phyloP scores from a whole-genome alignment of 371 early-diverging fungal species.

The Mucor racemosus region DNA sequence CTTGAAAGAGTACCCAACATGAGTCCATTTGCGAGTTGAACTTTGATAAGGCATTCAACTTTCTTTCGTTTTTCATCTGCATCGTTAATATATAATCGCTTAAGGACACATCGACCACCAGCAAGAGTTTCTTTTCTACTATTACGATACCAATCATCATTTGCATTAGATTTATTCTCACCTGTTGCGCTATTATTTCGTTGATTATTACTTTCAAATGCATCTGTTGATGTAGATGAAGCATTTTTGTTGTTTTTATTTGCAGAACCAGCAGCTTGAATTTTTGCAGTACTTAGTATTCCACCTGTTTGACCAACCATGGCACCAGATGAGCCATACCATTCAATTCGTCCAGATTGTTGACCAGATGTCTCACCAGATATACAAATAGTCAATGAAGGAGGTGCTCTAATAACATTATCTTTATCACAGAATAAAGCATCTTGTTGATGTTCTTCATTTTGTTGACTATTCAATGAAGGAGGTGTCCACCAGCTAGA shows the following conservation, averaged over 20 bases:
- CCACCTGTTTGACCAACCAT: conserved; percentile 38
- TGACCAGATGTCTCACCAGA: conserved; percentile 44
- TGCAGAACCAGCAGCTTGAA: not conserved
- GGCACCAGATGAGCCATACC: conserved; percentile 39
- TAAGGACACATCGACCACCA: conserved; percentile 71
- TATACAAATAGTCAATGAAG: conserved; percentile 45
- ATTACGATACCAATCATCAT: conserved; percentile 30
- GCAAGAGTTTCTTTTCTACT: conserved; percentile 29
- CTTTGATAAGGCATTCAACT: conserved; percentile 69
- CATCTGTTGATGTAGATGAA: not conserved
- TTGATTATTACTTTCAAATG: not conserved
- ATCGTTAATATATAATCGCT: conserved; percentile 76
- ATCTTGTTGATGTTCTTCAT: conserved; percentile 20
- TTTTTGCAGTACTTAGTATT: conserved; percentile 8
- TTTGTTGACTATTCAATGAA: conserved; percentile 10
- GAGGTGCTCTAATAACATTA: conserved; percentile 31
- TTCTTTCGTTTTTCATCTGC: conserved; percentile 77
- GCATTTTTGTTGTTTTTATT: not conserved
- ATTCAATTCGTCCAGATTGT: conserved; percentile 51
- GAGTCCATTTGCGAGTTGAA: conserved; percentile 63
- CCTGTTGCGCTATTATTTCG: not conserved
- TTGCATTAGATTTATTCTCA: conserved; percentile 35
- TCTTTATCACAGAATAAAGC: conserved; percentile 16
- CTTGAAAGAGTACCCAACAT: conserved; percentile 69
- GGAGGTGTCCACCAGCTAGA: conserved; percentile 62